phyloP scores from a whole-genome alignment of 306 rosid species.

The Acacia melanoxylon region DNA sequence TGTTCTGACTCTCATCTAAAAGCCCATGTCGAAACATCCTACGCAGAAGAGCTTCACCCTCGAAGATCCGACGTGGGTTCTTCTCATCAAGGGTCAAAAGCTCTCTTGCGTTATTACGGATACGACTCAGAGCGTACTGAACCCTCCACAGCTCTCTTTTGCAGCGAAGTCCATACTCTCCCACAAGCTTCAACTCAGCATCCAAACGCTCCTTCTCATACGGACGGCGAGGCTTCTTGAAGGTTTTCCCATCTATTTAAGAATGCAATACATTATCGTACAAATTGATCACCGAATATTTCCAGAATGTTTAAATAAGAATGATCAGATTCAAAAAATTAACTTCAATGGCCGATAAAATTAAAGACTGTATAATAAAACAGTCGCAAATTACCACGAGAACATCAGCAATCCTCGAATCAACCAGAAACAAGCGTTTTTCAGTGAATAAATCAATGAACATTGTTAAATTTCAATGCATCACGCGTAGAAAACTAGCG shows the following conservation, averaged over 20 bases:
- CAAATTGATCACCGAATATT: background rate
- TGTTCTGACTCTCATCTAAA: constrained; percentile 54
- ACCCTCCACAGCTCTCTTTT: constrained; percentile 63
- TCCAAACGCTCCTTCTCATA: constrained; percentile 71
- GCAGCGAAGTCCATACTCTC: constrained; percentile 59
- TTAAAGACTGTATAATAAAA: background rate
- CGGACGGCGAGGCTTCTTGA: constrained; percentile 70
- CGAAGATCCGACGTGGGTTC: constrained; percentile 61
- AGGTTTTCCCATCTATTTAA: constrained; percentile 54
- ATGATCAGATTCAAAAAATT: background rate
- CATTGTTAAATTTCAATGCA: background rate
- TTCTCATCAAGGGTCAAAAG: constrained; percentile 61
- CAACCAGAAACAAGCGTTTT: background rate
- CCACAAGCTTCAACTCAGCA: constrained; percentile 57
- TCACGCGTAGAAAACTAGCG: background rate
- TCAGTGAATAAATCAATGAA: background rate
- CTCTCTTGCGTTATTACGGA: constrained; percentile 55
- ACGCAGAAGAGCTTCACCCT: constrained; percentile 52
- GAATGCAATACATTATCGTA: background rate
- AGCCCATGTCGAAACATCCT: constrained; percentile 61
- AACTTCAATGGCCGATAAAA: background rate
- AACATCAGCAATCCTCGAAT: background rate
- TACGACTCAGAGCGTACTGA: constrained; percentile 52
- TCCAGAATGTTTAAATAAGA: background rate
- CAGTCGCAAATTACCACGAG: no score